Conservation (phyloP, 352 stramenopile species). For the Globisporangium nunn region DNA sequence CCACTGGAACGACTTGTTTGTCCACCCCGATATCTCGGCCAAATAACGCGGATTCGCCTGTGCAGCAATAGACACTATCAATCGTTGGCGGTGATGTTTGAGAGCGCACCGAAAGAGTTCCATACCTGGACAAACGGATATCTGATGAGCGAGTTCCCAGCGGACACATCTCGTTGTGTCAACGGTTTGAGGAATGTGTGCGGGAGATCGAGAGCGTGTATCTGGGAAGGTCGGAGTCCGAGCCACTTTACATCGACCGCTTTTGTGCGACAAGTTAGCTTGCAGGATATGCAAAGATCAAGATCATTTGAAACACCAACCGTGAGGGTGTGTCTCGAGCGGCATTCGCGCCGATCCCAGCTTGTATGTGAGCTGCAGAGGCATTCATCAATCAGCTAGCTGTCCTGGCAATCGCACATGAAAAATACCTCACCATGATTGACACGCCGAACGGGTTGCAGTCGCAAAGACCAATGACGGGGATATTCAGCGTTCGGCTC, state of each 20-base stretch:
- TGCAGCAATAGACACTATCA: background rate
- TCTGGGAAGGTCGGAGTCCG: constrained; percentile 84
- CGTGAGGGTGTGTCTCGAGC: constrained; percentile 53
- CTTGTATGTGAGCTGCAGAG: constrained; percentile 81
- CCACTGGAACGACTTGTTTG: constrained; percentile 25
- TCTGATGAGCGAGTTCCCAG: constrained; percentile 32
- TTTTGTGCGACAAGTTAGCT: constrained; percentile 5
- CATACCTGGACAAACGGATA: constrained; percentile 60
- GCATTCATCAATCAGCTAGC: background rate
- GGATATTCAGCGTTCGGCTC: constrained; percentile 61
- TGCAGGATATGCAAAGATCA: background rate
- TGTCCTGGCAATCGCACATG: background rate
- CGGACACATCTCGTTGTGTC: constrained; percentile 41
- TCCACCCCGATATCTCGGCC: constrained; percentile 54
- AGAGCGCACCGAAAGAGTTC: background rate
- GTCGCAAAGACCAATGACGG: constrained; percentile 90
- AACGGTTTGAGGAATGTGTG: constrained; percentile 47
- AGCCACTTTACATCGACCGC: constrained; percentile 88
- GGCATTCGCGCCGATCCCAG: constrained; percentile 83
- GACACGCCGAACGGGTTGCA: constrained; percentile 93
- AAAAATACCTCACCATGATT: constrained; percentile 65
- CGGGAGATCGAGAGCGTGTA: constrained; percentile 40
- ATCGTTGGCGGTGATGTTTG: no score
- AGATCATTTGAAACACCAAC: constrained; percentile 15
- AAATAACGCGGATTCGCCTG: constrained; percentile 48